phyloP scores from a whole-genome alignment of 2,329 filamentous ascomycete genomes.

The Nannizziopsis arthrosporioides region DNA sequence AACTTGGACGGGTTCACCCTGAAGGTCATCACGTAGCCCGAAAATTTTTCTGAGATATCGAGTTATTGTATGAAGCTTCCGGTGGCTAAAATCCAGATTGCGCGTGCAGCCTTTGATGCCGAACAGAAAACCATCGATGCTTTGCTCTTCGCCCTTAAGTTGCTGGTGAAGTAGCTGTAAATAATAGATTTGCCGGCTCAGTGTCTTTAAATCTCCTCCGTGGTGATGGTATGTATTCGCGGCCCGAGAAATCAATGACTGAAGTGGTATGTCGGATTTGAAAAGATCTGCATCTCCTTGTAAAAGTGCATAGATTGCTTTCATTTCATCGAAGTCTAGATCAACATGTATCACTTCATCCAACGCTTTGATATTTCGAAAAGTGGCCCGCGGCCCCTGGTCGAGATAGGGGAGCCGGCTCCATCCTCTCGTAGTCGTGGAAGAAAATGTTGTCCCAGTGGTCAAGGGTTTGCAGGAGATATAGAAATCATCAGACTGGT shows the following conservation, averaged over 20 bases:
- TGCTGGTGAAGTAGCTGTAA: neutral
- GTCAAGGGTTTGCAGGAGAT: slow-evolving; percentile 13
- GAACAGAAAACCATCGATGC: slow-evolving; percentile 1
- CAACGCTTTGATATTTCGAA: neutral
- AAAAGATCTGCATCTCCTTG: neutral
- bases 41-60: slow-evolving; percentile 1
- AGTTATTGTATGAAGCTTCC: neutral
- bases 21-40: neutral
- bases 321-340: slow-evolving; percentile 19
- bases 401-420: slow-evolving; percentile 1
- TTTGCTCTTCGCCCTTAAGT: neutral
- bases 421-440: no score
- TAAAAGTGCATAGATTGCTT: slow-evolving; percentile 17
- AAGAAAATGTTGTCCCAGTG: neutral
- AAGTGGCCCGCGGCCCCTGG: neutral
- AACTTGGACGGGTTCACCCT: neutral
- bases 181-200: neutral
- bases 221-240: neutral
- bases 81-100: neutral
- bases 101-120: neutral
- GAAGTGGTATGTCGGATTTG: slow-evolving; percentile 16
- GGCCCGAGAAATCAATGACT: slow-evolving; percentile 17
- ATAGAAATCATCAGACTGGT: slow-evolving; percentile 13
- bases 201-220: neutral
- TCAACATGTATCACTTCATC: slow-evolving; percentile 20